Base-by-base conservation (phyloP, 2,329 filamentous ascomycete species). In the Calonectria pseudoturangicola region DNA sequence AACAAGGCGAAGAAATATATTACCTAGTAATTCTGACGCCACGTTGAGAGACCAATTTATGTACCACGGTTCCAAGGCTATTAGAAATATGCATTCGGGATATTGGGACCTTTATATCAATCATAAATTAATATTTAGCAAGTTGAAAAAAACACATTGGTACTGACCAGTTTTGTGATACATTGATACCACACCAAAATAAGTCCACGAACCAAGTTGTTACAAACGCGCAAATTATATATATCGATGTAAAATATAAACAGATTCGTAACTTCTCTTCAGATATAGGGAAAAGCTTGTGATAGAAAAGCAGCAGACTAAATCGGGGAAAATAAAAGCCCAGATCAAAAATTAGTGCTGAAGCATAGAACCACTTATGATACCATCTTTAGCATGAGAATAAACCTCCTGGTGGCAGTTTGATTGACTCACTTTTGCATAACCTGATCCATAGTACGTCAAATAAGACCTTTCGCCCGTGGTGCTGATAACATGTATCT, bases 151-250 rank as follows among this genome's bases (percentile, higher is more conserved):
- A 21, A 15, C 6, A 3, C 16, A 4, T 25, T 58, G 2, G 3
- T 13, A 33, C 33, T 30, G 2, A 28, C 58, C 21, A 66, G 47
- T 66, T 66, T 28, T 51, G 21, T 27, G 47, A 41, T n/a, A 54
- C 25, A 41, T 36, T 15, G 39, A 41, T 18, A n/a, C 63, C 63
- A 41, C 63, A 66, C 45, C 63, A 66, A n/a, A 66, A 66, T 2
- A 51, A 9, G 15, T 54, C 30, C 13, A 66, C 63, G 16, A 51
- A 41, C 15, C 45, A 21, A 2, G 45, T 51, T 1, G 47, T 15
- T 4, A 66, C 28, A 27, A 66, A 54, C 7, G 63, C 47, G 25
- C 63, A 66, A 4, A 51, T 21, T 6, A 39, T 41, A 28, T 54
- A 66, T 12, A 66, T 33, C 2, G 45, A 36, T 4, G 36, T 16